Conservation (phyloP, 805 yeast genomes). For the Crinitomyces ghanaensis region DNA sequence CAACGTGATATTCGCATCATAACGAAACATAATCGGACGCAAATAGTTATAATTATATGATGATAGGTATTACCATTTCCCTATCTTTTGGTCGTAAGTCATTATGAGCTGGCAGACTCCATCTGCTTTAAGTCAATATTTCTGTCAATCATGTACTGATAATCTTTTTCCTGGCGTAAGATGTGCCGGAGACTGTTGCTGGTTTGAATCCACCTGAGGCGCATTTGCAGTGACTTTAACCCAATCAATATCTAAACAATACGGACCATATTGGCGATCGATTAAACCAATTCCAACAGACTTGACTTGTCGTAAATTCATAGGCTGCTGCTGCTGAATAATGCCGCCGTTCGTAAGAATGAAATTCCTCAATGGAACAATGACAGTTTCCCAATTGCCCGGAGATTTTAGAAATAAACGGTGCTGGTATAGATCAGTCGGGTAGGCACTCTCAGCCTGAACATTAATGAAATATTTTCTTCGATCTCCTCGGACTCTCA, state of each 20-base stretch:
- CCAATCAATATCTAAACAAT: conserved; percentile 56
- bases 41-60: conserved; percentile 1
- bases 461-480: conserved; percentile 69
- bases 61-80: background rate
- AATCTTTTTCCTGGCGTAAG: conserved; percentile 18
- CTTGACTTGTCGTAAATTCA: conserved; percentile 54
- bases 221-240: conserved; percentile 47
- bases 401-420: conserved; percentile 59
- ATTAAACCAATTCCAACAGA: conserved; percentile 70
- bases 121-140: too few relatives aligned
- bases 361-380: conserved; percentile 65
- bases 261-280: conserved; percentile 72
- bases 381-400: conserved; percentile 75
- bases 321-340: conserved; percentile 42
- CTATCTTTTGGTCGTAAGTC: background rate
- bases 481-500: conserved; percentile 62
- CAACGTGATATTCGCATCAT: too few relatives aligned
- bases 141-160: conserved; percentile 16
- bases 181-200: background rate
- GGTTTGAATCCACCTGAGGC: conserved; percentile 1
- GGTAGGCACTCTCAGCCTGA: conserved; percentile 68
- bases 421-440: conserved; percentile 75
- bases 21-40: background rate
- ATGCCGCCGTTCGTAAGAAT: conserved; percentile 79
- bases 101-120: too few relatives aligned